Percentiles rank a stretch among this genome's conserved stretches.
These are phyloP conservation scores for Avicennia marina DNA, from an alignment of 257 asterid species.

Conservation along the genomic window DNA sequence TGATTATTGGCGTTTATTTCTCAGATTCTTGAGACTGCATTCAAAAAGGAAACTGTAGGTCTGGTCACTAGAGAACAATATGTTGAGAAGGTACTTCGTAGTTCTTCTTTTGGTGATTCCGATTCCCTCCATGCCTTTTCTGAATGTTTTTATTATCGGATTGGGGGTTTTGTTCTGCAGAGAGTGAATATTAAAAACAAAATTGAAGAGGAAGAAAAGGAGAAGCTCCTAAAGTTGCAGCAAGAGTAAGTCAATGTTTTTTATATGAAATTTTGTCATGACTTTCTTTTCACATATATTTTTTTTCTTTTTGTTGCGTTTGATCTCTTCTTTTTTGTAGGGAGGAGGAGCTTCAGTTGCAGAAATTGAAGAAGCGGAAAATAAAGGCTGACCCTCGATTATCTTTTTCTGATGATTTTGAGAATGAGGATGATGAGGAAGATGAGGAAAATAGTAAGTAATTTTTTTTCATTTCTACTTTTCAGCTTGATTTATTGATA, in stretches of 20 bases:
- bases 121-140: not conserved
- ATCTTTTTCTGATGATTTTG: constrained; percentile 86
- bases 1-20: constrained; percentile 3
- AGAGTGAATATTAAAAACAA: constrained; percentile 87
- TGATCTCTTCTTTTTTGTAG: constrained; percentile 27
- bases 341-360: constrained; percentile 95
- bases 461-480: too few species aligned
- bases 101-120: not conserved
- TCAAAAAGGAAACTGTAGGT: constrained; percentile 99
- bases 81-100: constrained; percentile 76
- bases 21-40: constrained; percentile 93
- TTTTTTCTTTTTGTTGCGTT: not conserved
- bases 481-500: too few species aligned
- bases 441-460: constrained; percentile 60
- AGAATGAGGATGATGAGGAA: constrained; percentile 68
- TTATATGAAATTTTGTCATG: constrained; percentile 3
- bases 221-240: constrained; percentile 90
- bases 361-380: constrained; percentile 84
- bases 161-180: constrained; percentile 31
- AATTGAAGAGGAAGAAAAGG: constrained; percentile 97
- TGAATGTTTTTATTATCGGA: not conserved
- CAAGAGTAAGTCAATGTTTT: constrained; percentile 63
- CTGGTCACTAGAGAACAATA: constrained; percentile 92
- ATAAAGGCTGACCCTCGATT: constrained; percentile 87
- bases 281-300: not conserved